A percentile compares a stretch with the other conserved stretches of the same genome.
Conservation (phyloP, 805 yeast species). For the Pichia scutulata region DNA sequence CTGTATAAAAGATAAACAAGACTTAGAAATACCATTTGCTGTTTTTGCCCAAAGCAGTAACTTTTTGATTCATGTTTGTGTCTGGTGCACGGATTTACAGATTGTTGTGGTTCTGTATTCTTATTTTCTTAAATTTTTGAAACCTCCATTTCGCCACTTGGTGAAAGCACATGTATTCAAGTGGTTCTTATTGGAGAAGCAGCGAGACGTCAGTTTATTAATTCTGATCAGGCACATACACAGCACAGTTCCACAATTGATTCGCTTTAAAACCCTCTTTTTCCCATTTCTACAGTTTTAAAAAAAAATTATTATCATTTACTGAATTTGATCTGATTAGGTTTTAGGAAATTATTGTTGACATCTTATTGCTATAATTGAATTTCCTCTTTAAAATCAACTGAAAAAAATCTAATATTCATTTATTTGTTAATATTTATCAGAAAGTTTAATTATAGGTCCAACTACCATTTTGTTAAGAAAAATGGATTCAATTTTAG, state of each 20-base stretch:
- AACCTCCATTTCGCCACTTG: neutral
- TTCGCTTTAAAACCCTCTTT: neutral
- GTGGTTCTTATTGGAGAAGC: neutral
- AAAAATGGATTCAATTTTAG: conserved; percentile 78
- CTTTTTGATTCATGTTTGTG: neutral
- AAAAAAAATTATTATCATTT: neutral
- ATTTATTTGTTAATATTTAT: neutral
- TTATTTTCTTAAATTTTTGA: neutral
- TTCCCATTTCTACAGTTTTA: neutral
- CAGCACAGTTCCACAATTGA: neutral
- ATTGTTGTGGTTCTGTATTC: neutral
- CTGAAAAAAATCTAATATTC: neutral
- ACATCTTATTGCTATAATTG: neutral
- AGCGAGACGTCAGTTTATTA: neutral
- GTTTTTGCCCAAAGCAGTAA: neutral
- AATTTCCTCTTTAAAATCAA: neutral
- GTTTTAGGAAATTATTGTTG: neutral
- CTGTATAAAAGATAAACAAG: neutral
- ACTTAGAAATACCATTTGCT: neutral
- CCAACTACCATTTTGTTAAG: neutral
- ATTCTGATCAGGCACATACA: neutral
- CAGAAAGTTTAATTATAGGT: neutral
- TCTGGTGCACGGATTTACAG: neutral
- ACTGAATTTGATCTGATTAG: neutral
- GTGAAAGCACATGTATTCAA: neutral